phyloP scores from a whole-genome alignment of 2,329 filamentous ascomycete genomes.

The Phialophora tarda region DNA sequence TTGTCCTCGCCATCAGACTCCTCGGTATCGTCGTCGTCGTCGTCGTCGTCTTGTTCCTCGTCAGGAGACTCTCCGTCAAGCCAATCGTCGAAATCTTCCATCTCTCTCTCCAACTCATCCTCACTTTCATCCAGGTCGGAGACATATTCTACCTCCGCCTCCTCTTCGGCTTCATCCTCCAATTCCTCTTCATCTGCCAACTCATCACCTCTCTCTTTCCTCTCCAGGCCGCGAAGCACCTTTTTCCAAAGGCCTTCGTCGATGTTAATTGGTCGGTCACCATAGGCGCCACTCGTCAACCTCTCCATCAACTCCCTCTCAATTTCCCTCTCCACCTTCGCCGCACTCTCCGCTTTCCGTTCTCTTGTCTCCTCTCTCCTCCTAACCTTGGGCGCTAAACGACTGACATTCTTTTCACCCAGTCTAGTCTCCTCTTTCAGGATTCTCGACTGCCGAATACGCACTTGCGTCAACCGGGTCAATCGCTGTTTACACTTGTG shows the following conservation, averaged over 20 bases:
- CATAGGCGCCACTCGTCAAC: slow-evolving; percentile 89
- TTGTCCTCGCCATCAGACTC: slow-evolving; percentile 67
- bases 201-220: slow-evolving; percentile 82
- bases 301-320: slow-evolving; percentile 93
- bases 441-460: slow-evolving; percentile 75
- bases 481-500: slow-evolving; percentile 97
- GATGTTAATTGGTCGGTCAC: slow-evolving; percentile 91
- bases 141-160: slow-evolving; percentile 86
- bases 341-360: slow-evolving; percentile 77
- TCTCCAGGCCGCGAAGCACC: slow-evolving; percentile 88
- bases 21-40: slow-evolving; percentile 59
- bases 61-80: slow-evolving; percentile 71
- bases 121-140: slow-evolving; percentile 87
- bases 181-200: slow-evolving; percentile 76
- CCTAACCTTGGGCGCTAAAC: slow-evolving; percentile 87
- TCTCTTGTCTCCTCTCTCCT: slow-evolving; percentile 76
- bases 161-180: slow-evolving; percentile 65
- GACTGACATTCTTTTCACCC: slow-evolving; percentile 85
- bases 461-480: slow-evolving; percentile 88
- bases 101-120: slow-evolving; percentile 69
- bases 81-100: slow-evolving; percentile 98
- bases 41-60: slow-evolving; percentile 53
- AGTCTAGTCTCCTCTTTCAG: slow-evolving; percentile 87
- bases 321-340: slow-evolving; percentile 94
- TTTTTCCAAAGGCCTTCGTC: slow-evolving; percentile 97